phyloP scores from a whole-genome alignment of 257 asterid genomes.

The Salvia splendens region DNA sequence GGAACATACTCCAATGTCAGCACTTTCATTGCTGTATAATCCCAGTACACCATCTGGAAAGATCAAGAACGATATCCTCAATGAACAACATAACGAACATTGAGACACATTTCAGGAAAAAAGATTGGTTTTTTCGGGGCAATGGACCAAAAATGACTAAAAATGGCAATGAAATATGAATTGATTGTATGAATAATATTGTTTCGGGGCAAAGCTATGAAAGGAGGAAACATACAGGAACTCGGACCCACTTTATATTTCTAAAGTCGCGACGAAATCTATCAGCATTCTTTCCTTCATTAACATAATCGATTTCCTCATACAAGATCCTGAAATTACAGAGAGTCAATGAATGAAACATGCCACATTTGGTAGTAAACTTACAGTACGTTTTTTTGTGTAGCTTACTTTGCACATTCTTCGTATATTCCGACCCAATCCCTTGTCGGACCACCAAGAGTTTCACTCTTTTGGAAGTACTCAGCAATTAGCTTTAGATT shows the following conservation, averaged over 20 bases:
- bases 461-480: constrained; percentile 88
- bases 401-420: constrained; percentile 92
- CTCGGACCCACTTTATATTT: constrained; percentile 96
- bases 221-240: constrained; percentile 79
- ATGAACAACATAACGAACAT: constrained; percentile 3
- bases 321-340: constrained; percentile 76
- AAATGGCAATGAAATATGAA: neutral
- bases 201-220: constrained; percentile 16
- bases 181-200: constrained; percentile 1
- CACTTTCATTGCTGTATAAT: constrained; percentile 81
- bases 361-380: constrained; percentile 13
- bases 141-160: neutral
- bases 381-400: neutral
- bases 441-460: constrained; percentile 93
- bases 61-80: constrained; percentile 24
- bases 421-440: constrained; percentile 96
- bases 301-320: constrained; percentile 91
- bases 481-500: constrained; percentile 86
- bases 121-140: no score
- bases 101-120: no score
- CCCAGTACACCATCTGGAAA: constrained; percentile 84
- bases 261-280: constrained; percentile 93
- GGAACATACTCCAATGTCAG: constrained; percentile 95
- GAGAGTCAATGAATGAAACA: constrained; percentile 11
- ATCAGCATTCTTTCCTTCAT: constrained; percentile 98